Percentiles rank a stretch among this genome's conserved stretches.
Evolutionary conservation across 129 eudicot species (phyloP).

Genomic region (Sambucus nigra): DNA sequence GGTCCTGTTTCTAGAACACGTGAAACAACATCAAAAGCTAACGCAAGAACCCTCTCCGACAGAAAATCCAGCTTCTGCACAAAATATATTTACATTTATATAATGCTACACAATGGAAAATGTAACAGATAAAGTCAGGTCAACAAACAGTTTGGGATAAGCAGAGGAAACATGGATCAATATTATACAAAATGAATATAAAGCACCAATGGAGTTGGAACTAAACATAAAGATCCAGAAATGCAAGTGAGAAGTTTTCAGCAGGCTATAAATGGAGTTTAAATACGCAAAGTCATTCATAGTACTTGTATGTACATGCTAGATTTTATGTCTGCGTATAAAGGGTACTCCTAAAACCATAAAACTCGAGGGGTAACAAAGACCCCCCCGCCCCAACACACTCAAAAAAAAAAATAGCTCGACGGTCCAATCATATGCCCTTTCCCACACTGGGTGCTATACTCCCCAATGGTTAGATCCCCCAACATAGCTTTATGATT

Average conservation of each 20-base stretch:
- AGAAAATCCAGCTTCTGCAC: constrained; percentile 55
- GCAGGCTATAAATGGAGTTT: neutral
- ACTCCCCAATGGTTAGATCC: too few relatives aligned
- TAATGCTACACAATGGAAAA: neutral
- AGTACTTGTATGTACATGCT: constrained; percentile 6
- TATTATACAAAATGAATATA: neutral
- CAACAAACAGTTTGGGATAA: constrained; percentile 9
- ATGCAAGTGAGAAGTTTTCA: neutral
- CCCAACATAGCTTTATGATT: too few relatives aligned
- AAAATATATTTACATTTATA: constrained; percentile 11
- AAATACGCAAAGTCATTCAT: neutral
- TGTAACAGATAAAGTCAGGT: neutral
- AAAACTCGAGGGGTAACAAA: too few relatives aligned
- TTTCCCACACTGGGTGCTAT: too few relatives aligned
- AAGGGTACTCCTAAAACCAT: too few relatives aligned
- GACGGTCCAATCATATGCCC: too few relatives aligned
- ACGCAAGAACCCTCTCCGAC: constrained; percentile 53
- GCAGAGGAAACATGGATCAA: neutral
- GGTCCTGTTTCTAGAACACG: constrained; percentile 84
- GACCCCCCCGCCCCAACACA: too few relatives aligned
- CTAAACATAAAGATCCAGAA: neutral
- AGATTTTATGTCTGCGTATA: too few relatives aligned
- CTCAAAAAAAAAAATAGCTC: too few relatives aligned
- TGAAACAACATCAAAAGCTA: constrained; percentile 71
- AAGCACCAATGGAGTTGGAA: neutral